Conservation (phyloP, 2,329 filamentous ascomycete species). For the Hymenoscyphus infarciens region DNA sequence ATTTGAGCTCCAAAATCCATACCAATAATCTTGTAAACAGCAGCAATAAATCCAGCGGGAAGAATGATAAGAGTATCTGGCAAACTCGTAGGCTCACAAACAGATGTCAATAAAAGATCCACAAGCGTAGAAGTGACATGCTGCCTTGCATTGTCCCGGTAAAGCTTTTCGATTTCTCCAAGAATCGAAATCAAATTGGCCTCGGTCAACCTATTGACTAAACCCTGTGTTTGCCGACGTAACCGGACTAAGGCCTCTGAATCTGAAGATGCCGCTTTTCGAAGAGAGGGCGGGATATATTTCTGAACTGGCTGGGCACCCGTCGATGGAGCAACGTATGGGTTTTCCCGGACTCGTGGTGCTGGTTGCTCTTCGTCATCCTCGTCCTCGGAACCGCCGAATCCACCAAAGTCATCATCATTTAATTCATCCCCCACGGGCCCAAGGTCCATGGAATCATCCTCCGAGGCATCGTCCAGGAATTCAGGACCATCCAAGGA, state of each 20-base stretch:
- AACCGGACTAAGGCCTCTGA: conserved; percentile 66
- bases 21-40: conserved; percentile 81
- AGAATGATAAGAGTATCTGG: conserved; percentile 89
- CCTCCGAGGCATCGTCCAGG: conserved; percentile 30
- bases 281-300: conserved; percentile 85
- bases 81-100: conserved; percentile 73
- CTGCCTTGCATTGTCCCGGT: conserved; percentile 79
- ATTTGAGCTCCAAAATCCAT: conserved; percentile 87
- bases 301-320: conserved; percentile 55
- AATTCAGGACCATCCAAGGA: conserved; percentile 32
- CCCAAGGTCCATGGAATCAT: conserved; percentile 16
- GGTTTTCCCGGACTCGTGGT: conserved; percentile 67
- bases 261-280: conserved; percentile 59
- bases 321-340: conserved; percentile 71
- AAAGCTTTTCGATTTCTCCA: conserved; percentile 76
- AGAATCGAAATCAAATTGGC: conserved; percentile 84
- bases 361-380: conserved; percentile 36
- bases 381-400: conserved; percentile 38
- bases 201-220: conserved; percentile 90
- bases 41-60: conserved; percentile 83
- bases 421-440: conserved; percentile 30
- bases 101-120: conserved; percentile 71
- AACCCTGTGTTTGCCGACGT: conserved; percentile 77
- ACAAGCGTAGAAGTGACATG: conserved; percentile 80
- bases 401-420: conserved; percentile 37